Evolutionary conservation across 768 basidiomycete genomes (phyloP), one percentile per base, ranked within the genome.

Genomic region (Amyloporia xantha): DNA sequence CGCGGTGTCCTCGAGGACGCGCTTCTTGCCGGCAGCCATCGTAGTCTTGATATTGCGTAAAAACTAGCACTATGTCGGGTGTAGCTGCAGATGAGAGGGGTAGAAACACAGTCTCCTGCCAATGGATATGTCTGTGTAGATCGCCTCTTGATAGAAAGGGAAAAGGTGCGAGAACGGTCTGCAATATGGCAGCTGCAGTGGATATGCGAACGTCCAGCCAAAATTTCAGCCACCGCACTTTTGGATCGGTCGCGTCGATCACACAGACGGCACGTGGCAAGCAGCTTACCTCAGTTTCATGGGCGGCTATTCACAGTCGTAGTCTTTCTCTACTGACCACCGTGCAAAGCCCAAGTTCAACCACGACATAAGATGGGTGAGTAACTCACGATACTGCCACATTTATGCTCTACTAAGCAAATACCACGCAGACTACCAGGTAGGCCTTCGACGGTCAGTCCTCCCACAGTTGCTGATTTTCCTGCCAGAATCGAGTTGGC

Each of bases 401-500:
- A 10, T 9, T 35, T 35, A n/a, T n/a, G n/a, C n/a, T 39, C 19
- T 13, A 19, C 38, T 21, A 17, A 39, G 6, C 9, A 39, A 48
- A 55, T 55, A 47, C 51, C 26, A 21, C 17, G 7, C 53, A 87
- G 85, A 86, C 72, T 86, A 76, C 52, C 85, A 87, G 77, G 84
- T 84, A 45, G 50, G 71, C 55, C n/a, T 36, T 46, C 36, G 20
- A 1, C 15, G 7, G 30, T n/a, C n/a, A n/a, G 7, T 33, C 15
- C 30, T 7, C 30, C 7, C 7, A 7, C 38, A 1, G 24, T 13
- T 20, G 35, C 12, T 23, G 40, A 36, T 58, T 26, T 41, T 53
- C 41, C 1, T 9, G 39, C n/a, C 60, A 94, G 88, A 95, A 93
- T 74, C 90, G 92, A 57, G 92, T 94, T 26, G 92, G 92, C 21